These are phyloP conservation scores for Aspergillus pseudoterreus DNA, from an alignment of 2,329 filamentous ascomycete species.

Conservation along the genomic window DNA sequence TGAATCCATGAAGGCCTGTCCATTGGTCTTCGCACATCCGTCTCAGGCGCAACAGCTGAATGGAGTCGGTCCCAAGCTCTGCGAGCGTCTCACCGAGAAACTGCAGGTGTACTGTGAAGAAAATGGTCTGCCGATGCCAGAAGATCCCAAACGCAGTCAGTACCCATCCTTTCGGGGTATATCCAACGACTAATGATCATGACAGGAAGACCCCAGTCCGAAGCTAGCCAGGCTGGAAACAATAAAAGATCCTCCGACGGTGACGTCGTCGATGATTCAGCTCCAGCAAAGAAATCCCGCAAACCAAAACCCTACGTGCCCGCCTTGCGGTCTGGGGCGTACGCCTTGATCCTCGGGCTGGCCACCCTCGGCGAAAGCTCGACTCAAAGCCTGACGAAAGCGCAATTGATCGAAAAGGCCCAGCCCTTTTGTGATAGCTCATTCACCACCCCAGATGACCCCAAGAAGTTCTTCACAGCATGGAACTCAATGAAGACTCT, in stretches of 20 bases:
- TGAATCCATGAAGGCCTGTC: conserved; percentile 71
- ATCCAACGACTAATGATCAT: background rate
- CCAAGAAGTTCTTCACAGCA: conserved; percentile 70
- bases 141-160: conserved; percentile 47
- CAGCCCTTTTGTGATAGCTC: conserved; percentile 71
- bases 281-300: conserved; percentile 53
- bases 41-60: conserved; percentile 69
- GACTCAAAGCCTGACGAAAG: conserved; percentile 60
- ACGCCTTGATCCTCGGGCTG: conserved; percentile 67
- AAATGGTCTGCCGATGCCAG: conserved; percentile 66
- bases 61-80: conserved; percentile 70
- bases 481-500: conserved; percentile 82
- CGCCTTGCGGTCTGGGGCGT: conserved; percentile 66
- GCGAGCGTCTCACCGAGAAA: conserved; percentile 62
- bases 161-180: background rate
- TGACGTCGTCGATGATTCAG: conserved; percentile 24
- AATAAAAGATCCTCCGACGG: conserved; percentile 24
- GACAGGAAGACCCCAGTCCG: conserved; percentile 4
- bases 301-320: conserved; percentile 68
- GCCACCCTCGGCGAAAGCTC: conserved; percentile 56
- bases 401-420: conserved; percentile 64
- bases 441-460: conserved; percentile 64
- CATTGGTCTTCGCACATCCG: conserved; percentile 67
- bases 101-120: conserved; percentile 57
- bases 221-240: conserved; percentile 4